Conservation (phyloP, 2,329 filamentous ascomycete genomes). For the Mycosphaerelloides madeirae region DNA sequence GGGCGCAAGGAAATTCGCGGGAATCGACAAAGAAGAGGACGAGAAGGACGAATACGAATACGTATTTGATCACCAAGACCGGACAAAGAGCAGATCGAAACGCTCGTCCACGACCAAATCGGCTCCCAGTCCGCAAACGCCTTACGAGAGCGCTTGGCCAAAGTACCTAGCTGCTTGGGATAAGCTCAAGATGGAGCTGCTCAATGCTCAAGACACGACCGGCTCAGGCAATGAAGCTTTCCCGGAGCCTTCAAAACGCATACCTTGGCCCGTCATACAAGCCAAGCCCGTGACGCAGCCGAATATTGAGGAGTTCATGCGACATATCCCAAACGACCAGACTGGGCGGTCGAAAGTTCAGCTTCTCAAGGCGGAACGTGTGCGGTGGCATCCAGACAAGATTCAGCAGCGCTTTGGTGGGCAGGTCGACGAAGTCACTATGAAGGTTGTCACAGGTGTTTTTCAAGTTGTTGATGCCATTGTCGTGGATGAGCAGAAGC, state of each 20-base stretch:
- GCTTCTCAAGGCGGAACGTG: constrained; percentile 73
- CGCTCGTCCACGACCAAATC: constrained; percentile 1
- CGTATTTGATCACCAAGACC: constrained; percentile 18
- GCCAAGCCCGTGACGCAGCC: constrained; percentile 54
- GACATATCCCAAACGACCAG: constrained; percentile 42
- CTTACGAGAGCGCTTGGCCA: constrained; percentile 27
- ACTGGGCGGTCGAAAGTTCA: constrained; percentile 34
- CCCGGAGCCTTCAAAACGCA: constrained; percentile 30
- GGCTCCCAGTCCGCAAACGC: constrained; percentile 8
- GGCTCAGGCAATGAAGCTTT: constrained; percentile 1
- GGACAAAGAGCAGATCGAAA: constrained; percentile 8
- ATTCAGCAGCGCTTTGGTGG: constrained; percentile 83
- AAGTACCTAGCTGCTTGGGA: constrained; percentile 29
- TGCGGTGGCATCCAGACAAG: constrained; percentile 97
- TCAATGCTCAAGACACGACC: constrained; percentile 6
- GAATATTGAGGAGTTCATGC: constrained; percentile 66
- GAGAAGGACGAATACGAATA: constrained; percentile 54
- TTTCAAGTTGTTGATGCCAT: constrained; percentile 79
- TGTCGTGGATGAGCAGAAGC: constrained; percentile 26
- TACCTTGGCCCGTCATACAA: constrained; percentile 70
- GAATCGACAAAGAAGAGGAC: constrained; percentile 32
- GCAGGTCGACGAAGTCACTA: constrained; percentile 63
- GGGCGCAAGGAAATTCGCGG: constrained; percentile 36
- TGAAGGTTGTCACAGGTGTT: constrained; percentile 78
- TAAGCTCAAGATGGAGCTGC: constrained; percentile 25